Conservation (phyloP, 2,329 filamentous ascomycete genomes). For the Exophiala sp. region DNA sequence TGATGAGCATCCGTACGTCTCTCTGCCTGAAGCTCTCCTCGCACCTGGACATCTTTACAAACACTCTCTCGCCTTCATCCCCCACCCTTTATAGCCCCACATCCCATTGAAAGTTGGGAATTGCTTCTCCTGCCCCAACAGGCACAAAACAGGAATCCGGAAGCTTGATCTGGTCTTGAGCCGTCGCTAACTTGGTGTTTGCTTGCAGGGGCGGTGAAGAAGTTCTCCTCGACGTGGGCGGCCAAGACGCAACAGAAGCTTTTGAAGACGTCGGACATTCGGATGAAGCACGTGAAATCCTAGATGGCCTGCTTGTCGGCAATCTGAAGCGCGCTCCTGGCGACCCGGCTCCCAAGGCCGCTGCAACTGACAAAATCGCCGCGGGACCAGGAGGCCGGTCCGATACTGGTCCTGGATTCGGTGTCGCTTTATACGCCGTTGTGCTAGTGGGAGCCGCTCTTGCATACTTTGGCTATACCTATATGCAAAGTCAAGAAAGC, state of each 20-base stretch:
- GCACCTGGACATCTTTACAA: background rate
- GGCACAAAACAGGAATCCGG: background rate
- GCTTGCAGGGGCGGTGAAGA: slow-evolving; percentile 83
- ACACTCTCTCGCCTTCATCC: slow-evolving; percentile 3
- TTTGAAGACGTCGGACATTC: slow-evolving; percentile 99
- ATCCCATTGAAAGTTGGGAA: background rate
- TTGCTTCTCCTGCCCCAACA: background rate
- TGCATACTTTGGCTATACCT: slow-evolving; percentile 80
- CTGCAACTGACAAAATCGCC: slow-evolving; percentile 45
- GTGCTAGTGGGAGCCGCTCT: slow-evolving; percentile 68
- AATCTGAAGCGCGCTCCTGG: slow-evolving; percentile 76
- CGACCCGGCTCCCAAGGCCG: slow-evolving; percentile 67
- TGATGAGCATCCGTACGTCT: slow-evolving; percentile 85
- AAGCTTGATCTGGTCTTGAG: background rate
- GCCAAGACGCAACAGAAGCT: slow-evolving; percentile 93
- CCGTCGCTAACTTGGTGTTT: too few species aligned
- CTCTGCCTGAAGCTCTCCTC: slow-evolving; percentile 1
- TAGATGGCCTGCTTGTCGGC: slow-evolving; percentile 69
- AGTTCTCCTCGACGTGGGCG: slow-evolving; percentile 90
- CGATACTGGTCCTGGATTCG: slow-evolving; percentile 52
- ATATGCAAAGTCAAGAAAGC: slow-evolving; percentile 58
- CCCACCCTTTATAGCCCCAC: slow-evolving; percentile 20
- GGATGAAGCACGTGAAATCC: slow-evolving; percentile 93
- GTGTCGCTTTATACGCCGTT: slow-evolving; percentile 74
- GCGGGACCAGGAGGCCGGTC: slow-evolving; percentile 36